Evolutionary conservation across 2,329 filamentous ascomycete species (phyloP).

Genomic region (Cercospora janseana): DNA sequence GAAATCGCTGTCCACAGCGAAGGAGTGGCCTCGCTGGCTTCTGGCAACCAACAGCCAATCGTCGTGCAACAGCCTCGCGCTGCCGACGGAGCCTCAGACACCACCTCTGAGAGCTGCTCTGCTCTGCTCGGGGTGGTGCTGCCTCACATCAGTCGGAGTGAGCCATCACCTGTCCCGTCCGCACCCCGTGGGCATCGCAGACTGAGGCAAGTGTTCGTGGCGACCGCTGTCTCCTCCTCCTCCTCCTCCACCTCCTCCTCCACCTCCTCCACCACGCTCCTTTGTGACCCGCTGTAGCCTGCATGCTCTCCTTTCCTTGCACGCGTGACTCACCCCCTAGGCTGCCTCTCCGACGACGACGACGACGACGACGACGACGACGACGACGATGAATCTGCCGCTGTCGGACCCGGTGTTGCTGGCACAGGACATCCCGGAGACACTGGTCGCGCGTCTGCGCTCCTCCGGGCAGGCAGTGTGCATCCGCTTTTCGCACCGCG

Average conservation of each 20-base stretch:
- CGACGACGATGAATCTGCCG: conserved; percentile 63
- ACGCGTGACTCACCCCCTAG: conserved; percentile 16
- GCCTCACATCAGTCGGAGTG: too few species aligned
- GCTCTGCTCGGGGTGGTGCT: too few species aligned
- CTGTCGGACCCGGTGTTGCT: conserved; percentile 70
- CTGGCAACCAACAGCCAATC: conserved; percentile 7
- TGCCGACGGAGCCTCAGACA: background rate
- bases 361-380: too few species aligned
- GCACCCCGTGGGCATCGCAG: too few species aligned
- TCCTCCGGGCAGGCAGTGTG: conserved; percentile 61
- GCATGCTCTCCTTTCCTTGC: conserved; percentile 1
- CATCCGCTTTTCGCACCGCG: conserved; percentile 86
- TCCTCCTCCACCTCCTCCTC: background rate
- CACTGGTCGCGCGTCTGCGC: conserved; percentile 83
- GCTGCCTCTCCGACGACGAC: too few species aligned
- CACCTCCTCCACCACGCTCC: background rate
- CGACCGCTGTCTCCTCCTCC: background rate
- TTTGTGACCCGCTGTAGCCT: background rate
- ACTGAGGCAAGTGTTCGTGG: conserved; percentile 2
- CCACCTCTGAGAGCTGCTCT: too few species aligned
- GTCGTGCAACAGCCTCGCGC: conserved; percentile 1
- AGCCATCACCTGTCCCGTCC: too few species aligned
- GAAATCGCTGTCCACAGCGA: too few species aligned
- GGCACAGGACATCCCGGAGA: conserved; percentile 83
- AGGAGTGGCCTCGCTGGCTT: too few species aligned